phyloP scores from a whole-genome alignment of 2,329 filamentous ascomycete genomes.

The Talaromyces piceae region DNA sequence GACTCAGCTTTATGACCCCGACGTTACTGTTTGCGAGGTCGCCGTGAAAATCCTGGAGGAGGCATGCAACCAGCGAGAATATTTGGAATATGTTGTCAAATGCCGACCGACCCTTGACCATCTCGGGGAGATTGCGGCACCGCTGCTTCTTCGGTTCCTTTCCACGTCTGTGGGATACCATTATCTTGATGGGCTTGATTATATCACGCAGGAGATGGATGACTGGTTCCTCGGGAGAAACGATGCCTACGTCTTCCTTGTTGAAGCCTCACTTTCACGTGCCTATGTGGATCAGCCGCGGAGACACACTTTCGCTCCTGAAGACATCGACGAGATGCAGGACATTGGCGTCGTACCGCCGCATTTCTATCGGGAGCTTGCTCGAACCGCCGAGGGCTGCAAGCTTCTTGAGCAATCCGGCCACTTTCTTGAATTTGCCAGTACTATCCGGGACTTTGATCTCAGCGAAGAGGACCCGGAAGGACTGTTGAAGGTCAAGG shows the following conservation, averaged over 20 bases:
- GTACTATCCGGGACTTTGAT: slow-evolving; percentile 79
- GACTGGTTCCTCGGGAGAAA: slow-evolving; percentile 98
- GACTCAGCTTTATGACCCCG: slow-evolving; percentile 95
- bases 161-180: slow-evolving; percentile 97
- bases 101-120: slow-evolving; percentile 92
- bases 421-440: slow-evolving; percentile 88
- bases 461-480: slow-evolving; percentile 80
- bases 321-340: slow-evolving; percentile 53
- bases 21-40: slow-evolving; percentile 91
- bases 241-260: slow-evolving; percentile 87
- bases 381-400: slow-evolving; percentile 86
- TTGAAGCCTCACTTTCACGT: slow-evolving; percentile 89
- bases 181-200: slow-evolving; percentile 92
- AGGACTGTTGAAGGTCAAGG: slow-evolving; percentile 86
- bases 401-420: slow-evolving; percentile 84
- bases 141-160: slow-evolving; percentile 81
- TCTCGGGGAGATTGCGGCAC: slow-evolving; percentile 91
- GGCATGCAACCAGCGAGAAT: slow-evolving; percentile 84
- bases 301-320: slow-evolving; percentile 43
- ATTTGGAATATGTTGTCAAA: slow-evolving; percentile 92
- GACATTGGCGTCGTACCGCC: slow-evolving; percentile 66
- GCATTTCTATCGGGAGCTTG: slow-evolving; percentile 94
- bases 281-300: slow-evolving; percentile 57
- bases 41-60: slow-evolving; percentile 97
- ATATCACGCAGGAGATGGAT: slow-evolving; percentile 99